These are phyloP conservation scores for Globisporangium nunn DNA, from an alignment of 352 stramenopile genomes.

Conservation along the genomic window DNA sequence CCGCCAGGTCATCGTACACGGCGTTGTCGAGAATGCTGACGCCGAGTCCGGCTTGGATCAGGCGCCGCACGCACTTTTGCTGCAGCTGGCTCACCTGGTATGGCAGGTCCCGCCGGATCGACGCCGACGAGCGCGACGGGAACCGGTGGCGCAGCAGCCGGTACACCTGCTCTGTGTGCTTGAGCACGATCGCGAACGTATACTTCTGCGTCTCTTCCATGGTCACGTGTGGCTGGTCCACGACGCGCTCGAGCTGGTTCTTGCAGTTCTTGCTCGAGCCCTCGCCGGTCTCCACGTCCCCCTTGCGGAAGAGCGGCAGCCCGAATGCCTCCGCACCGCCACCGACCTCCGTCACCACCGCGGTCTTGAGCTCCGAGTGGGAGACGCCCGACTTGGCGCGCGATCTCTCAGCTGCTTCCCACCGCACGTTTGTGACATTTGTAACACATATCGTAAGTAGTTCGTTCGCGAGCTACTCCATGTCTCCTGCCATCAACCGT, in stretches of 20 bases:
- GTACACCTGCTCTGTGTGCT: slow-evolving; percentile 76
- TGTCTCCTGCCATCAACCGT: neutral
- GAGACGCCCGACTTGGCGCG: slow-evolving; percentile 15
- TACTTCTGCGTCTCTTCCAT: slow-evolving; percentile 87
- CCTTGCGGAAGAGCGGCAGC: slow-evolving; percentile 27
- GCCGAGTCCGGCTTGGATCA: slow-evolving; percentile 74
- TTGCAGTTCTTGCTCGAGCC: slow-evolving; percentile 17
- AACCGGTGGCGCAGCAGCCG: slow-evolving; percentile 56
- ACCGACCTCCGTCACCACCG: slow-evolving; percentile 57
- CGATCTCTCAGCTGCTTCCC: slow-evolving; percentile 5
- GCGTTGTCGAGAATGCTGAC: slow-evolving; percentile 73
- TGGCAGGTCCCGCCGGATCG: slow-evolving; percentile 62
- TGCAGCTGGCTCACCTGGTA: slow-evolving; percentile 66
- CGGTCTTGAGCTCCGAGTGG: slow-evolving; percentile 25
- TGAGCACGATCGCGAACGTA: slow-evolving; percentile 82
- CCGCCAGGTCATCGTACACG: slow-evolving; percentile 35
- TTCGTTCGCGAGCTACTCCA: neutral
- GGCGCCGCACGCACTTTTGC: slow-evolving; percentile 71
- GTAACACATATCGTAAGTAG: neutral
- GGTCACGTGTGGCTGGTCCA: slow-evolving; percentile 52
- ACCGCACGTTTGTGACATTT: too few species aligned
- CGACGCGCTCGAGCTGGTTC: slow-evolving; percentile 20
- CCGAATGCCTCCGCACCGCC: slow-evolving; percentile 31
- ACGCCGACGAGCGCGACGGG: slow-evolving; percentile 57
- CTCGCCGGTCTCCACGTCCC: neutral